Evolutionary conservation across 148 eudicot species (phyloP).

Genomic region (Selenicereus undatus): DNA sequence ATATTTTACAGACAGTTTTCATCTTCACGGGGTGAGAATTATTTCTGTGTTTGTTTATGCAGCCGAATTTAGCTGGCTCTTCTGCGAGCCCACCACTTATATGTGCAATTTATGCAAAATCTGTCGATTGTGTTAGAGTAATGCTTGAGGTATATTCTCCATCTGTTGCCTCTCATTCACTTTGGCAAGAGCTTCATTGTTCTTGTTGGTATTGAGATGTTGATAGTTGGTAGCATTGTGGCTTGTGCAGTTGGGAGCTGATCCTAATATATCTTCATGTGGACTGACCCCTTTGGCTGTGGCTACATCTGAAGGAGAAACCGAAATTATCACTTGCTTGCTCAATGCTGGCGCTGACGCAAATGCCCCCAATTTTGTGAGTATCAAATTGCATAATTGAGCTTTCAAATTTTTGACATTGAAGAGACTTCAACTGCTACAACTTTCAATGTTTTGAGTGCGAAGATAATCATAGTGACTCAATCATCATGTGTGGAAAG

Average conservation of each 20-base stretch:
- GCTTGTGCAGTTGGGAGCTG: conserved; percentile 17
- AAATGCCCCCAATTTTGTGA: conserved; percentile 18
- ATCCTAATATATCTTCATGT: conserved; percentile 13
- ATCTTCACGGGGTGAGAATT: too few relatives aligned
- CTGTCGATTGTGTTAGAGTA: not conserved
- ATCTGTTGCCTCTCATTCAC: not conserved
- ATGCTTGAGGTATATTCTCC: conserved; percentile 8
- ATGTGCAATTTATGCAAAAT: not conserved
- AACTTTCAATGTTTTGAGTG: not conserved
- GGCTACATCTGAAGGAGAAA: conserved; percentile 10
- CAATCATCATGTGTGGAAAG: not conserved
- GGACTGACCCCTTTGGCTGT: conserved; percentile 13
- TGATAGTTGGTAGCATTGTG: too few relatives aligned
- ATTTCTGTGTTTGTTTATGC: not conserved
- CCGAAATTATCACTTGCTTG: conserved; percentile 13
- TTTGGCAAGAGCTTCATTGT: not conserved
- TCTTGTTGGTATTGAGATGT: not conserved
- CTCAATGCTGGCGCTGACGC: conserved; percentile 8
- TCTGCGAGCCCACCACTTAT: not conserved
- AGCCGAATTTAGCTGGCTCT: conserved; percentile 3
- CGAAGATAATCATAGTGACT: not conserved
- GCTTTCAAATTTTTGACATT: not conserved
- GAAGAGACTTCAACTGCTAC: not conserved
- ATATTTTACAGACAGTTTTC: too few relatives aligned
- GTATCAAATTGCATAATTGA: not conserved